A percentile compares a stretch with the other conserved stretches of the same genome.
These are phyloP conservation scores for Stachybotrys chartarum DNA, from an alignment of 2,329 filamentous ascomycete species.

Conservation along the genomic window DNA sequence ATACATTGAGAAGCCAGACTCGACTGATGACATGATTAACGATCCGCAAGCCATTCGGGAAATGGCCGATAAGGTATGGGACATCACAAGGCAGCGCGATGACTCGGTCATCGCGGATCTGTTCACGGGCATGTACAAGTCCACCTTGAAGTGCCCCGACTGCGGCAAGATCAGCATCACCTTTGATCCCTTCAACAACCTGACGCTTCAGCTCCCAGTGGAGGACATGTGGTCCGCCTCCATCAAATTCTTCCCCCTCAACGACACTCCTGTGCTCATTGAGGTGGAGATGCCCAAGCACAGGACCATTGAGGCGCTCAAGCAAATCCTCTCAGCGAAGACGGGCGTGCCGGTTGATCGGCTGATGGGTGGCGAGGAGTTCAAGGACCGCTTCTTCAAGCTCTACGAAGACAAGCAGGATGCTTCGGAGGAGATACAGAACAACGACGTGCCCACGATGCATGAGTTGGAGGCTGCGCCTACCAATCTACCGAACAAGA, in stretches of 20 bases:
- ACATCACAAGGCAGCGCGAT: conserved; percentile 85
- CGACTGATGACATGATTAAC: conserved; percentile 89
- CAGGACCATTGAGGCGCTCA: conserved; percentile 59
- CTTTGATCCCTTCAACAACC: conserved; percentile 93
- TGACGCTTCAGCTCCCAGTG: conserved; percentile 85
- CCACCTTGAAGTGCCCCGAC: conserved; percentile 83
- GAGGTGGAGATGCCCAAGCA: conserved; percentile 77
- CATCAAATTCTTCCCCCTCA: conserved; percentile 71
- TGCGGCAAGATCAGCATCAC: conserved; percentile 97
- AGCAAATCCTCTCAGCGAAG: conserved; percentile 61
- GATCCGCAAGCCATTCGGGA: conserved; percentile 72
- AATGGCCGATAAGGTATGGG: conserved; percentile 84
- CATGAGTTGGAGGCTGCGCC: conserved; percentile 73
- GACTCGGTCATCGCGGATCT: conserved; percentile 93
- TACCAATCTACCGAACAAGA: conserved; percentile 65
- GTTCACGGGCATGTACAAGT: conserved; percentile 98
- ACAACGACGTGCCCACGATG: conserved; percentile 60
- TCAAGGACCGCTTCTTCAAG: conserved; percentile 79
- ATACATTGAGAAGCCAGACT: conserved; percentile 95
- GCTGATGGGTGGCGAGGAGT: conserved; percentile 77
- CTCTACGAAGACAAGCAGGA: conserved; percentile 63
- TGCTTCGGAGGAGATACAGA: conserved; percentile 65
- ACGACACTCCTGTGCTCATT: conserved; percentile 62
- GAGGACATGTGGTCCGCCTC: conserved; percentile 73
- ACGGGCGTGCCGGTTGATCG: conserved; percentile 57